These are phyloP conservation scores for Casaregolazyma lundiana DNA, from an alignment of 1,139 yeast species.

Conservation along the genomic window DNA sequence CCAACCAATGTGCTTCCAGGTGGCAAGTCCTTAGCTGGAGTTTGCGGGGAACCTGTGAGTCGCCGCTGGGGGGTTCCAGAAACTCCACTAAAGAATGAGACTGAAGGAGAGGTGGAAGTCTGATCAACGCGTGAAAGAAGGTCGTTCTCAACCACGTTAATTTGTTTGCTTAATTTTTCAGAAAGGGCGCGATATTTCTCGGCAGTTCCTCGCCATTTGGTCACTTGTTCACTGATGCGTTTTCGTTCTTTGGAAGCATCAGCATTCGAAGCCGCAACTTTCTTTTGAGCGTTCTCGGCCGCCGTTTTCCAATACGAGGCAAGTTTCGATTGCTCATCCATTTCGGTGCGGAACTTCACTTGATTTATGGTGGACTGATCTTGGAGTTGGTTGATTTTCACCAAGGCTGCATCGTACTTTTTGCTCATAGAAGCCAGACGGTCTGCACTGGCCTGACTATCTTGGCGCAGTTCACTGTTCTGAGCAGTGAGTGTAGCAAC, in stretches of 20 bases:
- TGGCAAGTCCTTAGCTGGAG: conserved; percentile 17
- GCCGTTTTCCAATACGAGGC: conserved; percentile 56
- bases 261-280: conserved; percentile 42
- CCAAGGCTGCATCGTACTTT: conserved; percentile 38
- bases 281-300: conserved; percentile 26
- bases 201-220: conserved; percentile 30
- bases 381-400: conserved; percentile 45
- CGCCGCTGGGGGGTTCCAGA: conserved; percentile 10
- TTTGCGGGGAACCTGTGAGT: conserved; percentile 6
- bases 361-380: conserved; percentile 45
- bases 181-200: conserved; percentile 28
- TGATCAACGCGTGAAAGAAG: conserved; percentile 21
- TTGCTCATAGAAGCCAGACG: conserved; percentile 37
- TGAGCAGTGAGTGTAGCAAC: conserved; percentile 35
- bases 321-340: conserved; percentile 59
- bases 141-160: conserved; percentile 30
- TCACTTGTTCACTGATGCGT: conserved; percentile 29
- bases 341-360: conserved; percentile 57
- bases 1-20: conserved; percentile 57
- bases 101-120: conserved; percentile 2
- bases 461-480: conserved; percentile 32
- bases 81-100: neutral
- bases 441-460: conserved; percentile 26
- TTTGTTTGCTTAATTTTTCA: conserved; percentile 27
- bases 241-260: conserved; percentile 39